Evolutionary conservation across 257 asterid genomes (phyloP).

Genomic region (Capsicum baccatum): DNA sequence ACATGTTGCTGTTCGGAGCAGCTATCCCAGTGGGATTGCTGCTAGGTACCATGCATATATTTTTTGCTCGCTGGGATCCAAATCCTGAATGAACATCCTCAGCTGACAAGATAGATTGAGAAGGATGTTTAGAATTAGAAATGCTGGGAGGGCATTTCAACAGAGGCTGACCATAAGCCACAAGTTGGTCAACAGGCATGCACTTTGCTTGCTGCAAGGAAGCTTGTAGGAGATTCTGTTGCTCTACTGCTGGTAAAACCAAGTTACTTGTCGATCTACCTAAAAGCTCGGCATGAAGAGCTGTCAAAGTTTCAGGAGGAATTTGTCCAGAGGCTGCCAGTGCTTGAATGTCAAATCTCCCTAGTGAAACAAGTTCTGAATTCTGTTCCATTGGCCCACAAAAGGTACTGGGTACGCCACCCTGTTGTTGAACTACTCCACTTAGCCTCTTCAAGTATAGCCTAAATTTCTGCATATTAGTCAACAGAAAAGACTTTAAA

Average conservation of each 20-base stretch:
- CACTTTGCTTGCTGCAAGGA: conserved; percentile 62
- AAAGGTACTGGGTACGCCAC: conserved; percentile 57
- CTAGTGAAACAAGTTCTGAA: conserved; percentile 59
- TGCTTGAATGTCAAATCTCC: conserved; percentile 69
- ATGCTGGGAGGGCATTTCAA: conserved; percentile 58
- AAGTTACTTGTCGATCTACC: conserved; percentile 58
- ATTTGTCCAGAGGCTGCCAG: conserved; percentile 71
- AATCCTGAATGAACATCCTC: conserved; percentile 48
- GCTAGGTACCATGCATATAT: conserved; percentile 43
- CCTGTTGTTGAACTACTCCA: conserved; percentile 78
- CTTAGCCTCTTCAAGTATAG: conserved; percentile 76
- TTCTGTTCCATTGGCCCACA: conserved; percentile 67
- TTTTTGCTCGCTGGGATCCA: conserved; percentile 56
- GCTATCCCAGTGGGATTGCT: conserved; percentile 42
- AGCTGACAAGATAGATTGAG: conserved; percentile 50
- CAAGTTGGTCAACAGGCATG: conserved; percentile 51
- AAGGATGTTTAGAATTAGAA: conserved; percentile 46
- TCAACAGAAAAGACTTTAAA: conserved; percentile 31
- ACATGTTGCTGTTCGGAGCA: conserved; percentile 47
- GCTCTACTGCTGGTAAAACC: conserved; percentile 63
- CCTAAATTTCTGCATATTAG: conserved; percentile 75
- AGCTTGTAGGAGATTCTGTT: conserved; percentile 55
- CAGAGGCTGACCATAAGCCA: conserved; percentile 63
- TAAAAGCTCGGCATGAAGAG: conserved; percentile 68
- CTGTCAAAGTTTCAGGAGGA: conserved; percentile 71